phyloP scores from a whole-genome alignment of 139 green algal species.

The Closterium sp. region DNA sequence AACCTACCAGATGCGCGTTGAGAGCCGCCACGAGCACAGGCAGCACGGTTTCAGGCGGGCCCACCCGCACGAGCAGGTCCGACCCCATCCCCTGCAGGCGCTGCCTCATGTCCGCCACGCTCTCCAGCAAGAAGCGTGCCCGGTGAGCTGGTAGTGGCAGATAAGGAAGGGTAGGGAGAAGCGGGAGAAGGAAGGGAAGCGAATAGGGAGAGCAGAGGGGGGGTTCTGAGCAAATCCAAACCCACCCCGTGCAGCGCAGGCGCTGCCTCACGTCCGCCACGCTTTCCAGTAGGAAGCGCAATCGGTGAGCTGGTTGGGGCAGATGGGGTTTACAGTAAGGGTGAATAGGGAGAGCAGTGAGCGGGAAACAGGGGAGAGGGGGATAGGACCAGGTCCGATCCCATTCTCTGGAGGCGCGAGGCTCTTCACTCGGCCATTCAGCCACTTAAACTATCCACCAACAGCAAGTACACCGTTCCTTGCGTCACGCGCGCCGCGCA shows the following conservation, averaged over 20 bases:
- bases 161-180: too few relatives aligned
- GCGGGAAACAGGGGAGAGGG: too few relatives aligned
- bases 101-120: slow-evolving; percentile 71
- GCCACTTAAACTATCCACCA: too few relatives aligned
- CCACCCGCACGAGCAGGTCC: not conserved
- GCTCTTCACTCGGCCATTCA: too few relatives aligned
- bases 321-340: too few relatives aligned
- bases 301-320: too few relatives aligned
- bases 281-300: not conserved
- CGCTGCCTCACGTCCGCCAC: not conserved
- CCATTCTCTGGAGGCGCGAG: too few relatives aligned
- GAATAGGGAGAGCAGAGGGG: not conserved
- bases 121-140: slow-evolving; percentile 82
- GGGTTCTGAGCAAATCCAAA: not conserved
- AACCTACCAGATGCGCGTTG: not conserved
- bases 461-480: not conserved
- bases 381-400: too few relatives aligned
- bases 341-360: too few relatives aligned
- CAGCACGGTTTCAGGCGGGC: not conserved
- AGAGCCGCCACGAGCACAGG: not conserved
- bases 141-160: slow-evolving; percentile 38
- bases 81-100: slow-evolving; percentile 7
- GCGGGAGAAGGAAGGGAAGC: too few relatives aligned
- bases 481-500: too few relatives aligned
- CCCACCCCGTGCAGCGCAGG: not conserved